A percentile compares a stretch with the other conserved stretches of the same genome.
Evolutionary conservation across 1,284 basidiomycete species (phyloP).

Genomic region (Heterobasidion parviporum): DNA sequence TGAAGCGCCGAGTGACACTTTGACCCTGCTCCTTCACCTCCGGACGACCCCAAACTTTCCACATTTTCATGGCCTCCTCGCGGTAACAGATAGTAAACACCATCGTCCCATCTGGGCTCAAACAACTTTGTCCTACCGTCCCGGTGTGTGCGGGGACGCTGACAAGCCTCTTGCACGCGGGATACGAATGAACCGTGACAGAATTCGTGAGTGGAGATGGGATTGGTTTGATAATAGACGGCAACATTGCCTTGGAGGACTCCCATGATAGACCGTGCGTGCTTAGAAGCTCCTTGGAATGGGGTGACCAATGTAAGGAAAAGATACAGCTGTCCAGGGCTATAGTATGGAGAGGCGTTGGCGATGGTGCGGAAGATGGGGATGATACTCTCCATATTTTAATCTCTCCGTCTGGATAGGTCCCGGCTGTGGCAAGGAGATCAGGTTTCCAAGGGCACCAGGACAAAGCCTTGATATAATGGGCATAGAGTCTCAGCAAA

Average conservation of each 20-base stretch:
- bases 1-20: slow-evolving; percentile 16
- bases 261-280: slow-evolving; percentile 48
- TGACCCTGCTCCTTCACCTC: slow-evolving; percentile 17
- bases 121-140: slow-evolving; percentile 26
- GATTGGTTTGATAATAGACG: slow-evolving; percentile 12
- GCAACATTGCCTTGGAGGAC: slow-evolving; percentile 5
- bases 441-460: slow-evolving; percentile 74
- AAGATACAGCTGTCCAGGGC: slow-evolving; percentile 54
- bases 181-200: slow-evolving; percentile 39
- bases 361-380: slow-evolving; percentile 27
- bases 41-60: slow-evolving; percentile 27
- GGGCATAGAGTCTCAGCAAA: background rate
- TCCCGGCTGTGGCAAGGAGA: slow-evolving; percentile 62
- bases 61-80: slow-evolving; percentile 35
- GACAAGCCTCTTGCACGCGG: slow-evolving; percentile 23
- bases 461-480: slow-evolving; percentile 41
- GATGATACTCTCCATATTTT: slow-evolving; percentile 41
- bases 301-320: slow-evolving; percentile 57
- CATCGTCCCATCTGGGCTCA: slow-evolving; percentile 27
- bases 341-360: slow-evolving; percentile 42
- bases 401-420: slow-evolving; percentile 56
- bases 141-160: slow-evolving; percentile 26
- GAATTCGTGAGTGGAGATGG: slow-evolving; percentile 37
- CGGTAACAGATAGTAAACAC: slow-evolving; percentile 29
- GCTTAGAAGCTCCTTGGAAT: slow-evolving; percentile 58